Percentiles rank a stretch among this genome's conserved stretches.
These are phyloP conservation scores for Pythium utonaiense DNA, from an alignment of 352 stramenopile genomes.

Conservation along the genomic window DNA sequence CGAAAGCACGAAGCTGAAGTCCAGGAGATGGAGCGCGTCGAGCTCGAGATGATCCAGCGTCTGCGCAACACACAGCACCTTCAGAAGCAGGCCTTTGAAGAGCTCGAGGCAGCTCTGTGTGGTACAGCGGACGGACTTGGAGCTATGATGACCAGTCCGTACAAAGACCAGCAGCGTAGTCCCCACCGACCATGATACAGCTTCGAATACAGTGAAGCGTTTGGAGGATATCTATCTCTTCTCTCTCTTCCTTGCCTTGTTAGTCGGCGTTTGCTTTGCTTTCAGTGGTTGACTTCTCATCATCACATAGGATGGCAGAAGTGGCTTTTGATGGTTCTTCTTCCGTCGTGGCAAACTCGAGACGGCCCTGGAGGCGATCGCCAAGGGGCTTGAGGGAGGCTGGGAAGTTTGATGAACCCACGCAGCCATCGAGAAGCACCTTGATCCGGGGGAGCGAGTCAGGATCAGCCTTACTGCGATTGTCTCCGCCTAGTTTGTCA, in stretches of 20 bases:
- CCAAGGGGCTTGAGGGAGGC: neutral
- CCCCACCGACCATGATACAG: slow-evolving; percentile 4
- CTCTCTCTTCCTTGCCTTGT: neutral
- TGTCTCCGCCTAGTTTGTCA: slow-evolving; percentile 12
- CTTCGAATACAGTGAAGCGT: no score
- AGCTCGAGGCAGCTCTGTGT: slow-evolving; percentile 73
- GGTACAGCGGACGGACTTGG: slow-evolving; percentile 20
- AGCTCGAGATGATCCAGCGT: slow-evolving; percentile 78
- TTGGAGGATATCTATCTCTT: no score
- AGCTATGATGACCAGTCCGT: slow-evolving; percentile 20
- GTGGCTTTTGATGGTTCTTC: neutral
- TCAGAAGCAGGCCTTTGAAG: slow-evolving; percentile 82
- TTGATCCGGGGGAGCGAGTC: neutral
- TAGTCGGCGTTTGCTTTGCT: neutral
- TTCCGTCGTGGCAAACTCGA: neutral
- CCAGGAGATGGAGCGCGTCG: slow-evolving; percentile 77
- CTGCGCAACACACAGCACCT: slow-evolving; percentile 82
- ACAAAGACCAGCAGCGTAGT: slow-evolving; percentile 27
- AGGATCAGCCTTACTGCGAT: neutral
- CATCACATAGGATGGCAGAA: neutral
- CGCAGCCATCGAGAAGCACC: neutral
- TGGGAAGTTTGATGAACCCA: neutral
- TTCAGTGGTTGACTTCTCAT: neutral
- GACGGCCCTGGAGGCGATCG: neutral
- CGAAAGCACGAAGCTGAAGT: slow-evolving; percentile 63